phyloP scores from a whole-genome alignment of 1,139 yeast genomes.

The Pichia sp. region DNA sequence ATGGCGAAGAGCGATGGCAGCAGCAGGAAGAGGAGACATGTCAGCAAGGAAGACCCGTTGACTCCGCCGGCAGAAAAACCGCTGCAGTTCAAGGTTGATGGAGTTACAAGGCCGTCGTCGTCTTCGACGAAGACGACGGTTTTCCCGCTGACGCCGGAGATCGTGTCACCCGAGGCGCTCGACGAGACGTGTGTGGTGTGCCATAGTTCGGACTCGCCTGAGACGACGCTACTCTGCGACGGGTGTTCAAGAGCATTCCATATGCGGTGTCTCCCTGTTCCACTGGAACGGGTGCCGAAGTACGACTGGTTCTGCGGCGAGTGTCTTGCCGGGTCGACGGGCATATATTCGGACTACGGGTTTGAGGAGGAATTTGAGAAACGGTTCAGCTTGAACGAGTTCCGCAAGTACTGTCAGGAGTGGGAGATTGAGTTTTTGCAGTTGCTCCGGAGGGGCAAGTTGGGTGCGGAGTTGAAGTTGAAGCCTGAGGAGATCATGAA shows the following conservation, averaged over 20 bases:
- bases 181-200: conserved; percentile 47
- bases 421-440: conserved; percentile 36
- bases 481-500: background rate
- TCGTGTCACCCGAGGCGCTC: conserved; percentile 11
- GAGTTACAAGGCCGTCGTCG: background rate
- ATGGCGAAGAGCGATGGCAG: background rate
- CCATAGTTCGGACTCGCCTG: conserved; percentile 45
- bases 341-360: conserved; percentile 87
- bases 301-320: conserved; percentile 76
- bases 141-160: conserved; percentile 10
- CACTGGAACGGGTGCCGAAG: conserved; percentile 45
- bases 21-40: background rate
- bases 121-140: background rate
- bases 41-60: background rate
- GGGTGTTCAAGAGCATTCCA: conserved; percentile 73
- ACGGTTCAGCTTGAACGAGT: conserved; percentile 46
- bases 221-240: conserved; percentile 57
- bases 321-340: conserved; percentile 73
- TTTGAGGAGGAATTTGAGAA: conserved; percentile 72
- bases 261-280: conserved; percentile 55
- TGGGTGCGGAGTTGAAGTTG: conserved; percentile 9
- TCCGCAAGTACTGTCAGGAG: conserved; percentile 52
- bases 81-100: background rate
- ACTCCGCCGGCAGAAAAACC: conserved; percentile 11
- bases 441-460: conserved; percentile 1